A percentile compares a stretch with the other conserved stretches of the same genome.
phyloP scores from a whole-genome alignment of 192 early-diverging fungal genomes.

The Coemansia sp. region DNA sequence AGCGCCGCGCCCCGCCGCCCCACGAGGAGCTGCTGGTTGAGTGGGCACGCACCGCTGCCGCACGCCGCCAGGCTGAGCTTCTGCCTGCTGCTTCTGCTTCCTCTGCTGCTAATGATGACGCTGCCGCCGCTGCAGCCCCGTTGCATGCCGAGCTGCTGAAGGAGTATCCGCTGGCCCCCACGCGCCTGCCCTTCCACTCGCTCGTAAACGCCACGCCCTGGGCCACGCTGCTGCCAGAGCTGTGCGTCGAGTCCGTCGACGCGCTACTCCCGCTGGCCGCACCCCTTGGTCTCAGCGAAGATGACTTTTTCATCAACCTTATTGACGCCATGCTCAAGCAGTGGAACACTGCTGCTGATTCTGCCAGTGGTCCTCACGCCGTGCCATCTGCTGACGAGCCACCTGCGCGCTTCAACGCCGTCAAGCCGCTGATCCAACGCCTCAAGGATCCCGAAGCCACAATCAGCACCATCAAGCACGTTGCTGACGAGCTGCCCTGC shows the following conservation, averaged over 20 bases:
- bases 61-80: conserved; percentile 9
- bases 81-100: too few species aligned
- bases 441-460: conserved; percentile 55
- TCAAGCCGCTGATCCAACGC: conserved; percentile 57
- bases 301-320: conserved; percentile 63
- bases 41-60: conserved; percentile 16
- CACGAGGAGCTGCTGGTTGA: conserved; percentile 53
- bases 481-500: conserved; percentile 57
- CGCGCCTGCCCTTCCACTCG: conserved; percentile 64
- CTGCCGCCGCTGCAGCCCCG: neutral
- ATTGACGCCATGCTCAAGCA: conserved; percentile 55
- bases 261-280: conserved; percentile 56
- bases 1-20: conserved; percentile 41
- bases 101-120: too few species aligned
- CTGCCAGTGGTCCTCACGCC: conserved; percentile 4
- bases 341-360: conserved; percentile 16
- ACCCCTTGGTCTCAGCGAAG: conserved; percentile 55
- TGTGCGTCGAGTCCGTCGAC: conserved; percentile 54
- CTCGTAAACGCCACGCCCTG: conserved; percentile 52
- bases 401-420: conserved; percentile 45
- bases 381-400: conserved; percentile 27
- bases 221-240: conserved; percentile 54
- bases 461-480: conserved; percentile 53
- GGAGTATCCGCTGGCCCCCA: conserved; percentile 29
- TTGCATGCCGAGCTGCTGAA: conserved; percentile 9